Evolutionary conservation across 306 rosid genomes (phyloP).

Genomic region (Cicer judaicum): DNA sequence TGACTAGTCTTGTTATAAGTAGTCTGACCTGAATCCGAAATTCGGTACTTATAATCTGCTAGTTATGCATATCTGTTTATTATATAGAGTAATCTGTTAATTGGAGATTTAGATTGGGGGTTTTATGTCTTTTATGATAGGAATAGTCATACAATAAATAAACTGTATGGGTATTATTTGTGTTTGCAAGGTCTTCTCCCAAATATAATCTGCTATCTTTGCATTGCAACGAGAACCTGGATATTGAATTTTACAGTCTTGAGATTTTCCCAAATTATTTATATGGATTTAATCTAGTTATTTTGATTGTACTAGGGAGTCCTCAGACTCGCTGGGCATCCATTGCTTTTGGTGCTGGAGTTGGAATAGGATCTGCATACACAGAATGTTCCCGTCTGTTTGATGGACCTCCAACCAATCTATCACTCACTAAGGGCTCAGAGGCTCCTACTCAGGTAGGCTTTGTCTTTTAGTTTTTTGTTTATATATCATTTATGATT

Average conservation of each 20-base stretch:
- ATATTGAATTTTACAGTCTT: slow-evolving; percentile 14
- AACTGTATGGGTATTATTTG: slow-evolving; percentile 20
- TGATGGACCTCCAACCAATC: slow-evolving; percentile 64
- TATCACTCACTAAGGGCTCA: slow-evolving; percentile 42
- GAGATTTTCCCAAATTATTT: slow-evolving; percentile 29
- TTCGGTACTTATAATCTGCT: slow-evolving; percentile 1
- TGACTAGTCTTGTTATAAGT: not conserved
- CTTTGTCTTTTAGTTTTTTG: slow-evolving; percentile 12
- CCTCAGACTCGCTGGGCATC: slow-evolving; percentile 92
- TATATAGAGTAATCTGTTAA: slow-evolving; percentile 10
- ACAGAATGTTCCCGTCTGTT: slow-evolving; percentile 70
- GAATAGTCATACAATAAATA: not conserved
- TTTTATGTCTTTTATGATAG: slow-evolving; percentile 20
- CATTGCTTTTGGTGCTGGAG: slow-evolving; percentile 87
- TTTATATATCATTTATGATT: slow-evolving; percentile 12
- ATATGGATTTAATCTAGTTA: slow-evolving; percentile 28
- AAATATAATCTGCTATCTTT: slow-evolving; percentile 6
- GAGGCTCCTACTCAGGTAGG: slow-evolving; percentile 57
- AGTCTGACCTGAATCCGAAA: not conserved
- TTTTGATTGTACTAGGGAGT: slow-evolving; percentile 63
- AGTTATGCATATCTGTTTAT: not conserved
- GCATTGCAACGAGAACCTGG: not conserved
- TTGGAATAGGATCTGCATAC: slow-evolving; percentile 87
- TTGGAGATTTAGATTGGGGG: not conserved
- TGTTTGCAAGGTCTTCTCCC: slow-evolving; percentile 4